Base-by-base conservation (phyloP, 2,329 filamentous ascomycete genomes). In the Aspergillus ochraceoroseus region DNA sequence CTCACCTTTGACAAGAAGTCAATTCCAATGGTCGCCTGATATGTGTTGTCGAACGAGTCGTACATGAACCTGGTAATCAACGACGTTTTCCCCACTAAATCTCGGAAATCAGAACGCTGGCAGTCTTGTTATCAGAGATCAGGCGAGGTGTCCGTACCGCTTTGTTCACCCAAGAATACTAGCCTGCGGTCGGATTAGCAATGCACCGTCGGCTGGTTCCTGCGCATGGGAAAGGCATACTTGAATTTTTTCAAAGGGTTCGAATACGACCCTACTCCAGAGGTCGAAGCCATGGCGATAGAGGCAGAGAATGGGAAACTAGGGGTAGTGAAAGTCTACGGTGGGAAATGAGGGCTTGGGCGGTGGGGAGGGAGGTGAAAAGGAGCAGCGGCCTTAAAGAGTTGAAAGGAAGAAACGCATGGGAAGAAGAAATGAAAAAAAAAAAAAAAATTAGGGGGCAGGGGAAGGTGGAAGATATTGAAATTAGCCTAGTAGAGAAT, bases 171-270 rank as follows among this genome's bases (percentile, higher is more conserved):
- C 49, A 98, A 74, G 69, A 98, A 98, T 55, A 98, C 92, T 69
- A 98, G 73, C 74, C 89, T 95, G 57, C 43, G 48, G 37, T 32
- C 51, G 50, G 32, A 48, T 65, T 55, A 66, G 56, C 55, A 43
- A 45, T 28, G 25, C 20, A 43, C 19, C 14, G 14, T 22, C 14
- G 20, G 13, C 28, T 29, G 29, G 27, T 32, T 17, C 14, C 14
- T 25, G 28, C 23, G 13, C 43, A 28, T 19, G 4, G 20, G 14
- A 13, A 17, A 15, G 13, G 17, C 70, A 44, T 75, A 95, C 89
- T 98, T 98, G 84, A 96, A 98, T 72, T 98, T 98, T 85, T 98
- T 98, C 72, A 98, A 76, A 61, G 92, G 92, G 76, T 96, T 96
- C 68, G 94, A 95, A 77, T 96, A 98, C 52, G 86, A 87, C 68